Conservation (phyloP, 2,329 filamentous ascomycete species). For the Neophaeococcomyces mojaviensis region DNA sequence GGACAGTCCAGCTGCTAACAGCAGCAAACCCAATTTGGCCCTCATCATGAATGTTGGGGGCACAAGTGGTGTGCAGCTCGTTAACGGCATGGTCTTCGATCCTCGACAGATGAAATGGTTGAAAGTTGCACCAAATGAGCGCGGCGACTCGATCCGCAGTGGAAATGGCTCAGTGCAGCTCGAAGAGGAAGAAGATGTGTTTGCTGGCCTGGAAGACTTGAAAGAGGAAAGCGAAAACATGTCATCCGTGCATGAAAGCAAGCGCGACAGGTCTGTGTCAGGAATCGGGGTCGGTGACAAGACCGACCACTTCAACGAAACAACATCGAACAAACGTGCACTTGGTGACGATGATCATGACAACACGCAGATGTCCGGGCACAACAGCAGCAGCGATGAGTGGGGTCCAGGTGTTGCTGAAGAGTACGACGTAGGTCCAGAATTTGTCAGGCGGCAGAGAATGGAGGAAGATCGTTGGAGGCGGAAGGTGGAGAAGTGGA, state of each 20-base stretch:
- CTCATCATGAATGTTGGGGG: conserved; percentile 85
- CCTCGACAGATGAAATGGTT: conserved; percentile 97
- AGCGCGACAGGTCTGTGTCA: conserved; percentile 3
- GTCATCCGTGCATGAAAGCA: not conserved
- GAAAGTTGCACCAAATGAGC: conserved; percentile 50
- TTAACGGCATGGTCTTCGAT: conserved; percentile 98
- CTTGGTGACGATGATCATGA: conserved; percentile 20
- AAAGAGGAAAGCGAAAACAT: conserved; percentile 51
- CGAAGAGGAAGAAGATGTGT: conserved; percentile 86
- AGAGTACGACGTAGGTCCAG: conserved; percentile 94
- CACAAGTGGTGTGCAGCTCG: conserved; percentile 75
- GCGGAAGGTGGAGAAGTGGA: conserved; percentile 80
- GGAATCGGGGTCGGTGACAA: not conserved
- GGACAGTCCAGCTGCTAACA: conserved; percentile 23
- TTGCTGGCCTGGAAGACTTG: conserved; percentile 89
- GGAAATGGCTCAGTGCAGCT: conserved; percentile 51
- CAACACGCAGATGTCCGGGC: conserved; percentile 30
- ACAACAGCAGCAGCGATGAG: conserved; percentile 44
- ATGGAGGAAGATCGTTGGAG: conserved; percentile 91
- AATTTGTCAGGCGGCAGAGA: conserved; percentile 80
- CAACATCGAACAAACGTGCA: conserved; percentile 9
- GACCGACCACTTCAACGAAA: not conserved
- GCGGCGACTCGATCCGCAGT: conserved; percentile 14
- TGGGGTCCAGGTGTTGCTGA: conserved; percentile 77
- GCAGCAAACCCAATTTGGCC: conserved; percentile 38